These are phyloP conservation scores for Datisca glomerata DNA, from an alignment of 306 rosid species.

Conservation along the genomic window DNA sequence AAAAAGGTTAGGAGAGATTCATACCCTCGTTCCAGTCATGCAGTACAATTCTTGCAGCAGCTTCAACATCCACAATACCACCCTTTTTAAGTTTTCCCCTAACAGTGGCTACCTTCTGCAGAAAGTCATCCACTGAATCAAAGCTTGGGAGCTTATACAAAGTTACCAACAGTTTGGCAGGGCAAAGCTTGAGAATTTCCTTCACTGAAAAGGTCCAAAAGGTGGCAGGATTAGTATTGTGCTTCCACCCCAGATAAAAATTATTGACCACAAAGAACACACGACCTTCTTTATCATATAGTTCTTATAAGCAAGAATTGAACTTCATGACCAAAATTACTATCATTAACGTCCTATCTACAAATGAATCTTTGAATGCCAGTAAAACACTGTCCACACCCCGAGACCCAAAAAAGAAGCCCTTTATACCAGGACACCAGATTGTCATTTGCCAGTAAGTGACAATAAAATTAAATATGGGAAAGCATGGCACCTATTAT, in stretches of 20 bases:
- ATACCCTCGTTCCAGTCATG: constrained; percentile 97
- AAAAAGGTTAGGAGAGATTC: constrained; percentile 2
- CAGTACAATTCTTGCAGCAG: constrained; percentile 87
- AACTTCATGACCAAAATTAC: too few species aligned
- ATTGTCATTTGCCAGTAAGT: too few species aligned
- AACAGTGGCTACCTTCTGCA: constrained; percentile 70
- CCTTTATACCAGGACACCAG: too few species aligned
- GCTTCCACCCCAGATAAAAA: too few species aligned
- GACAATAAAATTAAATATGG: too few species aligned
- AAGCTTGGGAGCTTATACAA: constrained; percentile 74
- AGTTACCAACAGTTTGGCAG: constrained; percentile 47
- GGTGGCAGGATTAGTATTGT: constrained; percentile 9
- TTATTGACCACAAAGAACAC: neutral
- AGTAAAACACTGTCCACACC: too few species aligned
- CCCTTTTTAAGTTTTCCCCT: constrained; percentile 96
- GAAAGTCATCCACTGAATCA: constrained; percentile 71
- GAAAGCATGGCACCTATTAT: too few species aligned
- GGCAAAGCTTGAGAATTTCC: constrained; percentile 93
- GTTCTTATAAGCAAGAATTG: too few species aligned
- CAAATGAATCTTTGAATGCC: too few species aligned
- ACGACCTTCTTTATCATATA: too few species aligned
- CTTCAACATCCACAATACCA: constrained; percentile 56
- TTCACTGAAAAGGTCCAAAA: constrained; percentile 39
- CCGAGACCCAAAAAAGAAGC: too few species aligned
- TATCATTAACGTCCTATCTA: too few species aligned